phyloP scores from a whole-genome alignment of 306 rosid species.

The Cucumis hystrix region DNA sequence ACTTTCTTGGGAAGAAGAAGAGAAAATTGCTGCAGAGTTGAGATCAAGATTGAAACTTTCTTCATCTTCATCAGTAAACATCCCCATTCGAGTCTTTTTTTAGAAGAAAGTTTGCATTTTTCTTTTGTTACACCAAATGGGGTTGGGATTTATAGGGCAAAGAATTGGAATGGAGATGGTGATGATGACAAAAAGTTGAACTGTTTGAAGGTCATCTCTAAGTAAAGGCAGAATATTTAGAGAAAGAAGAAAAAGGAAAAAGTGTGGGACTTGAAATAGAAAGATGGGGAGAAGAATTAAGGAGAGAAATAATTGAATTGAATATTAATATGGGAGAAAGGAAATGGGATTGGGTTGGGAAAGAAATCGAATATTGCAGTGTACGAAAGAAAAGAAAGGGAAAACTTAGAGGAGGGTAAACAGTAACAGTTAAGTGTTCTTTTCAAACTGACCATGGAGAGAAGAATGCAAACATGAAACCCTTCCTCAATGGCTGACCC shows the following conservation, averaged over 20 bases:
- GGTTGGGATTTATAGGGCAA: slow-evolving; percentile 13
- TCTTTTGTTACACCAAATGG: neutral
- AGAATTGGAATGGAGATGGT: neutral
- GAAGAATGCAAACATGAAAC: neutral
- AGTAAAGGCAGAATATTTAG: neutral
- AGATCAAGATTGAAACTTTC: slow-evolving; percentile 48
- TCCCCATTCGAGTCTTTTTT: slow-evolving; percentile 16
- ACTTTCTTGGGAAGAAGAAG: slow-evolving; percentile 35
- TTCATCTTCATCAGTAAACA: slow-evolving; percentile 12
- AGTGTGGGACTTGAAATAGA: slow-evolving; percentile 1
- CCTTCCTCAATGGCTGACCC: neutral
- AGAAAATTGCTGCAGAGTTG: slow-evolving; percentile 17
- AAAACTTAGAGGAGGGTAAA: slow-evolving; percentile 5
- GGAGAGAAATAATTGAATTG: neutral
- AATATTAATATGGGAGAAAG: too few relatives aligned
- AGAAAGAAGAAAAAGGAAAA: neutral
- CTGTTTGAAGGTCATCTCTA: neutral
- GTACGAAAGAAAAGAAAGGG: neutral
- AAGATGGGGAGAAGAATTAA: neutral
- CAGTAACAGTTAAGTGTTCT: neutral
- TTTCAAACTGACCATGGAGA: neutral
- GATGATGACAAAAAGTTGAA: neutral
- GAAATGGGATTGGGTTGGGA: neutral
- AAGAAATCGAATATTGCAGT: slow-evolving; percentile 7
- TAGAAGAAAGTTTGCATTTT: neutral